Evolutionary conservation across 2,329 filamentous ascomycete species (phyloP).

Genomic region (Exophiala mesophila): DNA sequence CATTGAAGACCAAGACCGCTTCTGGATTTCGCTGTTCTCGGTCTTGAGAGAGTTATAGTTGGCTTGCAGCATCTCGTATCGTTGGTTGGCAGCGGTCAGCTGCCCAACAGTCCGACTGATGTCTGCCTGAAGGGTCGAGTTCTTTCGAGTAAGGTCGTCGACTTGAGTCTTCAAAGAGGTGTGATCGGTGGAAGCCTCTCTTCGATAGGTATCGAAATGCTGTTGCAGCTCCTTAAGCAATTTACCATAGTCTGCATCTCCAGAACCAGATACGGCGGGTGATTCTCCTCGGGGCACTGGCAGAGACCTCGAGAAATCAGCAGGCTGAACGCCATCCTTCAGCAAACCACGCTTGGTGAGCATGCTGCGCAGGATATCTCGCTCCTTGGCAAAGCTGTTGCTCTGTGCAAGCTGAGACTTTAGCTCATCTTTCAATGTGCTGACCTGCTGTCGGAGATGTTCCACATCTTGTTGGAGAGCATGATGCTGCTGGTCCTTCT

Average conservation of each 20-base stretch:
- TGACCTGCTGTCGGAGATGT: conserved; percentile 55
- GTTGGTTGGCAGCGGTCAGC: conserved; percentile 72
- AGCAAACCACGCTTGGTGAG: conserved; percentile 69
- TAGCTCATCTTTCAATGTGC: conserved; percentile 79
- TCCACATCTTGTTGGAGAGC: conserved; percentile 66
- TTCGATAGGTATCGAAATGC: conserved; percentile 84
- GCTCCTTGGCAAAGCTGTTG: conserved; percentile 90
- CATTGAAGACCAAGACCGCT: conserved; percentile 68
- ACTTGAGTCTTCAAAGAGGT: conserved; percentile 79
- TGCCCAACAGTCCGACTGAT: conserved; percentile 76
- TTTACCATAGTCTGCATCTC: conserved; percentile 66
- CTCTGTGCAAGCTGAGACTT: conserved; percentile 75
- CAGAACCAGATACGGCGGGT: conserved; percentile 47
- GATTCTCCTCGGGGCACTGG: conserved; percentile 45
- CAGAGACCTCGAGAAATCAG: conserved; percentile 67
- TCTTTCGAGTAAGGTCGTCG: conserved; percentile 74
- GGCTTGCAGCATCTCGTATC: conserved; percentile 81
- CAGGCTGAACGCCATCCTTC: conserved; percentile 57
- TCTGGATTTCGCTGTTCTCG: conserved; percentile 83
- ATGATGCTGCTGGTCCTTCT: conserved; percentile 50
- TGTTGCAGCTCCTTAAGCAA: conserved; percentile 81
- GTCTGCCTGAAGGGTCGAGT: conserved; percentile 75
- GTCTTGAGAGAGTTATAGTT: conserved; percentile 79
- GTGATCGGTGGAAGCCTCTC: conserved; percentile 76
- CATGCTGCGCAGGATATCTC: conserved; percentile 96